phyloP scores from a whole-genome alignment of 805 yeast genomes.

The Yarrowia hollandica region DNA sequence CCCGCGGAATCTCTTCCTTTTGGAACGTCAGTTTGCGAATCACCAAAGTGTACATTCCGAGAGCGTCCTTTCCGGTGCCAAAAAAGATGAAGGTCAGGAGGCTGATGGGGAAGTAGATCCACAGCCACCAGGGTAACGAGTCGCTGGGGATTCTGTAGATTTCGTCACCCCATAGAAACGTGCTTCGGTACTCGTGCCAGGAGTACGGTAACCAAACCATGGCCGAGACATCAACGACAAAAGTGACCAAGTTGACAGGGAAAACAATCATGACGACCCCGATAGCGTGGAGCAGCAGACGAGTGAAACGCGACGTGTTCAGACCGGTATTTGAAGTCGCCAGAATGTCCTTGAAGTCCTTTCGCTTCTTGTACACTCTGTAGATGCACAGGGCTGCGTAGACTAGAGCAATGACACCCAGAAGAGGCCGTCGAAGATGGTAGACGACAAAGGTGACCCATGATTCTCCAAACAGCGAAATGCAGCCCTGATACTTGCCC shows the following conservation, averaged over 20 bases:
- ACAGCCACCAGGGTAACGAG: background rate
- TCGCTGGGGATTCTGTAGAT: background rate
- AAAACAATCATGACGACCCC: background rate
- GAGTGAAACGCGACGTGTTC: background rate
- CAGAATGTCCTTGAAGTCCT: constrained; percentile 14
- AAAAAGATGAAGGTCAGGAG: constrained; percentile 12
- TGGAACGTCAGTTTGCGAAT: constrained; percentile 3
- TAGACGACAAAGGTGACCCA: constrained; percentile 7
- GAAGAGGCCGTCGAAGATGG: constrained; percentile 1
- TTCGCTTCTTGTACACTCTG: constrained; percentile 8
- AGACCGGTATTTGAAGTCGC: constrained; percentile 11
- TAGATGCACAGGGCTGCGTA: background rate
- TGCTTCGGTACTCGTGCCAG: background rate
- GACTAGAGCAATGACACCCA: background rate
- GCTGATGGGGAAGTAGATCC: constrained; percentile 10
- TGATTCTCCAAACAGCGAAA: background rate
- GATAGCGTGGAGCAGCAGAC: background rate
- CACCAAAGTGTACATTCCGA: background rate
- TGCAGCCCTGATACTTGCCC: background rate
- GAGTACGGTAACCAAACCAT: background rate
- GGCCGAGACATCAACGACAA: background rate
- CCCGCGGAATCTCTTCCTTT: background rate
- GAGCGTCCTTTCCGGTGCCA: constrained; percentile 14
- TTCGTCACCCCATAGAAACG: background rate
- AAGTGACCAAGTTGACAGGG: background rate